Percentiles rank a stretch among this genome's conserved stretches.
phyloP scores from a whole-genome alignment of 164 flowering plant genomes.

The Vitis vinifera region DNA sequence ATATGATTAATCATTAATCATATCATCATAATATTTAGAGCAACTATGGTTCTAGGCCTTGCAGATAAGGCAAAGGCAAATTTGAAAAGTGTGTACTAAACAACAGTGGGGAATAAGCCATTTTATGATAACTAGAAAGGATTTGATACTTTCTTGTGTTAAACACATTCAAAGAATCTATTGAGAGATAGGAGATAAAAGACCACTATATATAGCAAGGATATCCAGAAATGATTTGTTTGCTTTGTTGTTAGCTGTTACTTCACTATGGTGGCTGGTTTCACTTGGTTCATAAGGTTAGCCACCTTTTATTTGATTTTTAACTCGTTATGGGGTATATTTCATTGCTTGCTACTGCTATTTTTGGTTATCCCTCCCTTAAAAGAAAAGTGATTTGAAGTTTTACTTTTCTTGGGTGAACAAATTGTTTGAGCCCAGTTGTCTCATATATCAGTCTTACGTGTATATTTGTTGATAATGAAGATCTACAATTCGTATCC shows the following conservation, averaged over 20 bases:
- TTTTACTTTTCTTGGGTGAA: constrained; percentile 13
- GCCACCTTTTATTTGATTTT: background rate
- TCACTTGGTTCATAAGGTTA: background rate
- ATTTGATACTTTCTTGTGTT: background rate
- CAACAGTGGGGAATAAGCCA: background rate
- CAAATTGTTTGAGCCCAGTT: background rate
- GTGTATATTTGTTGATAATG: background rate
- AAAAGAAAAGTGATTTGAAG: constrained; percentile 8
- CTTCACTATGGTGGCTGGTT: background rate
- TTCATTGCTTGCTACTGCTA: background rate
- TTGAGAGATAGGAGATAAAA: background rate
- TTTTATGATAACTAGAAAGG: background rate
- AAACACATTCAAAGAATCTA: background rate
- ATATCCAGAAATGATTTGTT: background rate
- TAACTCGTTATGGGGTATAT: background rate
- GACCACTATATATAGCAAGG: background rate
- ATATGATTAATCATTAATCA: background rate
- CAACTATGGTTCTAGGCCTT: background rate
- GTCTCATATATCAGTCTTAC: background rate
- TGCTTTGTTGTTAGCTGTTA: constrained; percentile 5
- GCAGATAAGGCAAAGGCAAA: constrained; percentile 3
- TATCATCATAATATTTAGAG: background rate
- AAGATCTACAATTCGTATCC: constrained; percentile 4
- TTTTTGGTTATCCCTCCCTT: background rate
- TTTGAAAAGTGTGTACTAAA: background rate